Evolutionary conservation across 2,329 filamentous ascomycete genomes (phyloP).

Genomic region (Tolypocladium pustulatum): DNA sequence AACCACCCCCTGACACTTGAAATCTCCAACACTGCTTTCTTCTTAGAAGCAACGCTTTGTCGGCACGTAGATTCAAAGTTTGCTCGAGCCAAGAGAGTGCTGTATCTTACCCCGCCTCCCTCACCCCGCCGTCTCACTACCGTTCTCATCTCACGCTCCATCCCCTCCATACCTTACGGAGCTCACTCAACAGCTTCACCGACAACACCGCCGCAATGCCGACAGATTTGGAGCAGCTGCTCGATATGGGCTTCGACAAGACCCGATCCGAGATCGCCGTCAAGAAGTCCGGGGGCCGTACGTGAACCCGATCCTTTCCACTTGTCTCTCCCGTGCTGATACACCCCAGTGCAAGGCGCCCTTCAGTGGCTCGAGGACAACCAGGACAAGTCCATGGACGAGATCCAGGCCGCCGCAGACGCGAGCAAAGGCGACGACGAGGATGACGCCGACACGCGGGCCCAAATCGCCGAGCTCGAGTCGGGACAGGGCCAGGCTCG

Average conservation of each 20-base stretch:
- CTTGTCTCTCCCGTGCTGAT: conserved; percentile 1
- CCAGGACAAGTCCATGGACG: conserved; percentile 76
- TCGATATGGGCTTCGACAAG: conserved; percentile 74
- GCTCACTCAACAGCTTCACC: neutral
- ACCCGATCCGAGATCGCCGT: conserved; percentile 74
- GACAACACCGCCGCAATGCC: conserved; percentile 35
- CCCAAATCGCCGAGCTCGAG: conserved; percentile 55
- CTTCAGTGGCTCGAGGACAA: conserved; percentile 93
- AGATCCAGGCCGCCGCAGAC: conserved; percentile 49
- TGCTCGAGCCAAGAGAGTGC: neutral
- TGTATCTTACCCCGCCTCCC: neutral
- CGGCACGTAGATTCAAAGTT: too few relatives aligned
- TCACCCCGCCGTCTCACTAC: neutral
- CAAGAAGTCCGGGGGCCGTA: conserved; percentile 71
- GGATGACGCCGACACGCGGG: conserved; percentile 34
- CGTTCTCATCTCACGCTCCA: neutral
- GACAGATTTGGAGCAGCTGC: conserved; percentile 48
- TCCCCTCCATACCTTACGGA: conserved; percentile 8
- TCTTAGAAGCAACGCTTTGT: neutral
- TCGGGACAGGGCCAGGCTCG: conserved; percentile 49
- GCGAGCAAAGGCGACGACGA: conserved; percentile 31
- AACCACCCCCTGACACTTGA: too few relatives aligned
- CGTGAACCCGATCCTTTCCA: conserved; percentile 20
- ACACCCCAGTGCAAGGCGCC: conserved; percentile 62
- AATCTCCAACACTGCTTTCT: neutral